These are phyloP conservation scores for Ascochyta clinopodiicola DNA, from an alignment of 2,329 filamentous ascomycete genomes.

Conservation along the genomic window DNA sequence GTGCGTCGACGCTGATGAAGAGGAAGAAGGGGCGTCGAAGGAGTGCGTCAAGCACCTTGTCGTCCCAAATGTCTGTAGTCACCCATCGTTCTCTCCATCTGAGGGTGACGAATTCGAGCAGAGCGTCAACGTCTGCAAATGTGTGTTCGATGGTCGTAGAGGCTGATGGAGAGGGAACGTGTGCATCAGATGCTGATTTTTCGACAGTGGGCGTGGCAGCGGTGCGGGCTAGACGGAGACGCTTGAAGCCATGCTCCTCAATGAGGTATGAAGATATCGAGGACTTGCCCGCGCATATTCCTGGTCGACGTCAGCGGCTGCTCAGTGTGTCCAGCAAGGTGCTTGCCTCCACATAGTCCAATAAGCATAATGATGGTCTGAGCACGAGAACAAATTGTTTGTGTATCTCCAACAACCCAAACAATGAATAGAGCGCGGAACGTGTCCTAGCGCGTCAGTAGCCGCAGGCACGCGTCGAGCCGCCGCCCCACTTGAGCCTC, in stretches of 20 bases:
- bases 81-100: conserved; percentile 86
- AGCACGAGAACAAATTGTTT: neutral
- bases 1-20: conserved; percentile 88
- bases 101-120: conserved; percentile 86
- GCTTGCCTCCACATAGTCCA: conserved; percentile 65
- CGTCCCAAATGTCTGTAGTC: conserved; percentile 80
- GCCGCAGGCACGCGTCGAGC: conserved; percentile 37
- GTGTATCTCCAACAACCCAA: neutral
- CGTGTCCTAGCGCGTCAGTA: conserved; percentile 17
- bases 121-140: conserved; percentile 62
- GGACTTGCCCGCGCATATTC: conserved; percentile 91
- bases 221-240: conserved; percentile 65
- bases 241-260: conserved; percentile 80
- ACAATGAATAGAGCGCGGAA: neutral
- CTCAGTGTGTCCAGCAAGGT: neutral
- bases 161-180: conserved; percentile 25
- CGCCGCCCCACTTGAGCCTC: conserved; percentile 18
- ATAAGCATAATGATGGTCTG: conserved; percentile 66
- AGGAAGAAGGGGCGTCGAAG: conserved; percentile 88
- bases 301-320: conserved; percentile 54
- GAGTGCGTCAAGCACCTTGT: conserved; percentile 75
- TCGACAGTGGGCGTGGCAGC: conserved; percentile 50
- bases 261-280: conserved; percentile 88
- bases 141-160: conserved; percentile 39
- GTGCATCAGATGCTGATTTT: conserved; percentile 45